These are phyloP conservation scores for Arthroderma sp. DNA, from an alignment of 2,329 filamentous ascomycete genomes.

Conservation along the genomic window DNA sequence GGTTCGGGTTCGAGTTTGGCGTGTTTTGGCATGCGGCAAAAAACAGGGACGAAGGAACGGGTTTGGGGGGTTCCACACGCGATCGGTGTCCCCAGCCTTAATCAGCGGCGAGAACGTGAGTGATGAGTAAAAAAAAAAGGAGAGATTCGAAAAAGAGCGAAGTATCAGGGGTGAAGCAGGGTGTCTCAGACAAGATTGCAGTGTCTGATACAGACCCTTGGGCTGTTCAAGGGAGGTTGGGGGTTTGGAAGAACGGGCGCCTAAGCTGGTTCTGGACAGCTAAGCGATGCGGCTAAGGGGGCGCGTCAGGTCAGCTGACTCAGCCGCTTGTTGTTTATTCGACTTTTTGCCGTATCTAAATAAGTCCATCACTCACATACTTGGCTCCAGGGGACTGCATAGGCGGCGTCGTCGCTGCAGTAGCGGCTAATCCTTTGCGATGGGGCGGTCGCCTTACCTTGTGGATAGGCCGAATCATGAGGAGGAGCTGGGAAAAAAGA, in stretches of 20 bases:
- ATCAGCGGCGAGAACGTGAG: not conserved
- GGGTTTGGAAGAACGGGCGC: not conserved
- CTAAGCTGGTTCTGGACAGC: constrained; percentile 7
- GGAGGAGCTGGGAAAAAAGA: too few species aligned
- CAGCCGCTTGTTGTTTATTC: not conserved
- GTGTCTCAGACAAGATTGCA: constrained; percentile 1
- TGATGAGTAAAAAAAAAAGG: not conserved
- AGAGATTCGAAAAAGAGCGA: not conserved
- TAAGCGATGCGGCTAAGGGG: constrained; percentile 2
- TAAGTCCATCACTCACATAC: too few species aligned
- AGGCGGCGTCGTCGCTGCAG: not conserved
- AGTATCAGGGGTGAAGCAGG: not conserved
- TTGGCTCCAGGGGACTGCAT: constrained; percentile 2
- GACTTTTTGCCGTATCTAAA: too few species aligned
- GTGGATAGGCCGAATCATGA: not conserved
- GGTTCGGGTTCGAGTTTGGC: not conserved
- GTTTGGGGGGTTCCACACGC: not conserved
- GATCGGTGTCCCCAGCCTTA: not conserved
- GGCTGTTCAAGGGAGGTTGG: constrained; percentile 2
- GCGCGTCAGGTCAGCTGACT: constrained; percentile 1
- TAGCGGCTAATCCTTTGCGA: not conserved
- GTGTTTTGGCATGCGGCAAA: not conserved
- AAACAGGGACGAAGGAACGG: not conserved
- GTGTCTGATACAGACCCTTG: constrained; percentile 4
- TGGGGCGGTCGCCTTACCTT: not conserved